Conservation (phyloP, 352 stramenopile species). For the Globisporangium lucens region DNA sequence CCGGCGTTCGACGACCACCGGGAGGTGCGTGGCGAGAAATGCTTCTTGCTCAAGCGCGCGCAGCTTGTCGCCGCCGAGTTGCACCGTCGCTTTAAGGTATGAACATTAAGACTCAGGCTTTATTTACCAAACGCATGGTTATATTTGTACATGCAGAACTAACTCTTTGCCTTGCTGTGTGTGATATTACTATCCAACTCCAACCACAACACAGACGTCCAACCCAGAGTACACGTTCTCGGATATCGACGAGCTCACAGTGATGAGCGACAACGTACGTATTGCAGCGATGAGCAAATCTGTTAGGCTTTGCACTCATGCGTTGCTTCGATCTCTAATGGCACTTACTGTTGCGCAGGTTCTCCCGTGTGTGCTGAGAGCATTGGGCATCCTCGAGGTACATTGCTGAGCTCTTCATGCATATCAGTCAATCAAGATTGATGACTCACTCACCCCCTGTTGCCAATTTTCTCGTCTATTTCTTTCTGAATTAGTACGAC, state of each 20-base stretch:
- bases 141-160: neutral
- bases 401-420: neutral
- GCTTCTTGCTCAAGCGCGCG: slow-evolving; percentile 71
- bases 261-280: slow-evolving; percentile 64
- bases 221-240: slow-evolving; percentile 48
- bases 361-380: slow-evolving; percentile 69
- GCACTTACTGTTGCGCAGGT: slow-evolving; percentile 30
- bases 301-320: neutral
- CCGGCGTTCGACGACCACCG: slow-evolving; percentile 70
- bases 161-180: neutral
- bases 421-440: neutral
- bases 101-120: neutral
- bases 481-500: slow-evolving; percentile 38
- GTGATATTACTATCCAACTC: neutral
- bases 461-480: neutral
- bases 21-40: slow-evolving; percentile 37
- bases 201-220: slow-evolving; percentile 27
- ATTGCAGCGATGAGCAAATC: neutral
- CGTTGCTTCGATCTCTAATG: neutral
- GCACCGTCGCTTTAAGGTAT: slow-evolving; percentile 67
- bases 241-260: slow-evolving; percentile 64
- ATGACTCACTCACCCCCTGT: neutral
- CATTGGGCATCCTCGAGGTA: slow-evolving; percentile 71
- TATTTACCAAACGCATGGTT: too few species aligned
- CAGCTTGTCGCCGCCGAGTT: slow-evolving; percentile 54